phyloP scores from a whole-genome alignment of 2,329 filamentous ascomycete species.

The Trichophyton simii region DNA sequence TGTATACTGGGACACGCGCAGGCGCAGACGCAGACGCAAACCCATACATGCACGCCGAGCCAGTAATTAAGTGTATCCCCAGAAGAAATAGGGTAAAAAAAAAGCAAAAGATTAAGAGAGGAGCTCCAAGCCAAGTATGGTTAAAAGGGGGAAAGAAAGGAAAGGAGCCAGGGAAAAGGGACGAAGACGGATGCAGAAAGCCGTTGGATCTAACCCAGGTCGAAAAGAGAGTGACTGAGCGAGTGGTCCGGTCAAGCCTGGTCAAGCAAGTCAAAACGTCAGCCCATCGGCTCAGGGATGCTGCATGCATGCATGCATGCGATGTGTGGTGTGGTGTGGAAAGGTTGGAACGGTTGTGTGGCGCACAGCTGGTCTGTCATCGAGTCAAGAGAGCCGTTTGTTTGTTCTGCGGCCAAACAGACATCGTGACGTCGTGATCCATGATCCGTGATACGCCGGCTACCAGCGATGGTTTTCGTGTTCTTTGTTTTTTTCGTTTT shows the following conservation, averaged over 20 bases:
- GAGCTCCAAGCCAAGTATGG: background rate
- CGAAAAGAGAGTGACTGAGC: background rate
- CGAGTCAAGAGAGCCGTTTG: background rate
- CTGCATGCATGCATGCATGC: too few species aligned
- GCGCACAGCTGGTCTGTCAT: too few species aligned
- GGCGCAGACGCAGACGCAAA: background rate
- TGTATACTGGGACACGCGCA: background rate
- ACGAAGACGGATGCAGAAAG: background rate
- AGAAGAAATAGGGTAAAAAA: background rate
- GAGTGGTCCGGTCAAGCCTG: too few species aligned
- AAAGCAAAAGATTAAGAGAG: background rate
- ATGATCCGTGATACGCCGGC: conserved; percentile 1
- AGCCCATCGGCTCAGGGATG: background rate
- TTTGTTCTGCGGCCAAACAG: background rate
- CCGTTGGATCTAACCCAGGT: background rate
- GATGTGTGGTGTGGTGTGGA: background rate
- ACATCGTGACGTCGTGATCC: background rate
- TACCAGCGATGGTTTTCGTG: background rate
- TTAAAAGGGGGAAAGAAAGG: background rate
- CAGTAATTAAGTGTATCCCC: background rate
- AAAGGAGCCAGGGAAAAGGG: too few species aligned
- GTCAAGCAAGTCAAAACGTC: background rate
- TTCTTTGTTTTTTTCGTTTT: background rate
- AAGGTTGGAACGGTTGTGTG: background rate
- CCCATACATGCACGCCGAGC: background rate